These are phyloP conservation scores for Trichoderma endophyticum DNA, from an alignment of 2,329 filamentous ascomycete species.

Conservation along the genomic window DNA sequence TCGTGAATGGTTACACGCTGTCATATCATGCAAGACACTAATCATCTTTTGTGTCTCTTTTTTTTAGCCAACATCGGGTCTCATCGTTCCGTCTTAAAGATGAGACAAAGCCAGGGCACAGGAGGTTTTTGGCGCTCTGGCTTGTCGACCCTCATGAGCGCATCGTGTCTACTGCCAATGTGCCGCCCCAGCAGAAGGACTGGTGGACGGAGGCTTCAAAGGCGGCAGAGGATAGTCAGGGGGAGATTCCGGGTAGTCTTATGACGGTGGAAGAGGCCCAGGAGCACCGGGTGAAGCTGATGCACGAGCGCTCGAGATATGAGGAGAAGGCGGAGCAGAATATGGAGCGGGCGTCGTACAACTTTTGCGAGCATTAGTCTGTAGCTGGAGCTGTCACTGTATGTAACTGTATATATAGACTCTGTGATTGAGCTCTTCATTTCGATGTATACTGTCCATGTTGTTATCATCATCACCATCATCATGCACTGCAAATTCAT, in stretches of 20 bases:
- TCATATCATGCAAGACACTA: background rate
- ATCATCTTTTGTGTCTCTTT: background rate
- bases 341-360: background rate
- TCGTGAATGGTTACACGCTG: background rate
- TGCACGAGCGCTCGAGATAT: constrained; percentile 8
- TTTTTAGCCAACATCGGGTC: constrained; percentile 7
- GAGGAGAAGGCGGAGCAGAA: background rate
- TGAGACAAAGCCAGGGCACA: constrained; percentile 45
- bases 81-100: constrained; percentile 47
- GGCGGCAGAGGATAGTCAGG: background rate
- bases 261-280: constrained; percentile 13
- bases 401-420: too few species aligned
- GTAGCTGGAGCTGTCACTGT: too few species aligned
- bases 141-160: constrained; percentile 49
- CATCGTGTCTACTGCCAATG: constrained; percentile 34
- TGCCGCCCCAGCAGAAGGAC: constrained; percentile 32
- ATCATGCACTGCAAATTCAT: background rate
- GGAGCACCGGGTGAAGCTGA: constrained; percentile 17
- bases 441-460: too few species aligned
- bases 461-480: background rate
- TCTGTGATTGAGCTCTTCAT: too few species aligned
- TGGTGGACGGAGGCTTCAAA: constrained; percentile 28
- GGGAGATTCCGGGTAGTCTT: background rate
- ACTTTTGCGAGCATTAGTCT: constrained; percentile 16
- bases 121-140: constrained; percentile 52